These are phyloP conservation scores for Wickerhamomyces chaumierensis DNA, from an alignment of 805 yeast species.

Conservation along the genomic window DNA sequence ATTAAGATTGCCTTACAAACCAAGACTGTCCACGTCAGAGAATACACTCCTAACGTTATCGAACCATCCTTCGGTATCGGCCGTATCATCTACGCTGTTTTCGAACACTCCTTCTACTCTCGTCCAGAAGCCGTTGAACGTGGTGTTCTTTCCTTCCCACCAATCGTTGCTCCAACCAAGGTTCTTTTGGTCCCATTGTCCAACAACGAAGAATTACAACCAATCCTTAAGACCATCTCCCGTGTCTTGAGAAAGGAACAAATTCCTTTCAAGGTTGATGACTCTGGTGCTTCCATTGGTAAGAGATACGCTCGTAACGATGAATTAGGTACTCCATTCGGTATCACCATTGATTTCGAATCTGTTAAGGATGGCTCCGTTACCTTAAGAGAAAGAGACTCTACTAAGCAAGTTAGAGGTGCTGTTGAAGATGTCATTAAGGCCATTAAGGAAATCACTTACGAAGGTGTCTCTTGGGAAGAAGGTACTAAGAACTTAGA, in stretches of 20 bases:
- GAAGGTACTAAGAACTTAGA: constrained; percentile 69
- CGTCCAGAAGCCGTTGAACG: constrained; percentile 86
- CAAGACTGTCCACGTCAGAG: constrained; percentile 84
- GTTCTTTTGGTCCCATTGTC: constrained; percentile 92
- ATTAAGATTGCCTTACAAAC: constrained; percentile 68
- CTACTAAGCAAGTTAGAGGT: constrained; percentile 95
- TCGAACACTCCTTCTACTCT: constrained; percentile 92
- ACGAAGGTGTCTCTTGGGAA: constrained; percentile 68
- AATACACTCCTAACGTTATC: constrained; percentile 91
- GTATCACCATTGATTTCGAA: constrained; percentile 94
- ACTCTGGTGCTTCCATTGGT: constrained; percentile 95
- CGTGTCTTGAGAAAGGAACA: constrained; percentile 63
- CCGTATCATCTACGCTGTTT: constrained; percentile 83
- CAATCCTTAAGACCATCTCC: constrained; percentile 62
- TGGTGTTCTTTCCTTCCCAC: constrained; percentile 86
- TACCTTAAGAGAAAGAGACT: constrained; percentile 94
- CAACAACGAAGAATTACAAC: constrained; percentile 67
- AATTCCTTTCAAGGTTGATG: constrained; percentile 92
- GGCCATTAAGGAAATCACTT: constrained; percentile 69
- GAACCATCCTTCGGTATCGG: constrained; percentile 99
- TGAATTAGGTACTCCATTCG: constrained; percentile 98
- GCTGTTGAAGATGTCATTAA: constrained; percentile 57
- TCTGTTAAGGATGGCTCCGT: constrained; percentile 79
- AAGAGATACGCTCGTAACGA: constrained; percentile 97
- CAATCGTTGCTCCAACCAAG: constrained; percentile 95